These are phyloP conservation scores for Pyrenula aspistea DNA, from an alignment of 495 filamentous ascomycete genomes.

Conservation along the genomic window DNA sequence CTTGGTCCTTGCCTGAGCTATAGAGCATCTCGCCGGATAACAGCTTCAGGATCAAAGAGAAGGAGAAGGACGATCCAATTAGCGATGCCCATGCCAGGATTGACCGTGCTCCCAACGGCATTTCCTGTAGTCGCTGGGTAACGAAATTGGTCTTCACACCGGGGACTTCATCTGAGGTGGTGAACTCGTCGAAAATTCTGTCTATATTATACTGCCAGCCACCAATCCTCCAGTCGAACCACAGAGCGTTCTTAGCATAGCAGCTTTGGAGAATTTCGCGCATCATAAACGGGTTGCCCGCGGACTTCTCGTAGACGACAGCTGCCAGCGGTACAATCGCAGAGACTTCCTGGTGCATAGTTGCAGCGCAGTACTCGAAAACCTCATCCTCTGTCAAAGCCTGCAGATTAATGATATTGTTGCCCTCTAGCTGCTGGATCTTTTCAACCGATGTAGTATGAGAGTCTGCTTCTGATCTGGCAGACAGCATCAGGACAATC, in stretches of 20 bases:
- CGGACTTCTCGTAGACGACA: slow-evolving; percentile 70
- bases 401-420: slow-evolving; percentile 46
- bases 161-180: slow-evolving; percentile 60
- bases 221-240: slow-evolving; percentile 71
- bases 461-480: slow-evolving; percentile 22
- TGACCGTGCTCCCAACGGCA: slow-evolving; percentile 56
- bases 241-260: slow-evolving; percentile 74
- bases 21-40: slow-evolving; percentile 56
- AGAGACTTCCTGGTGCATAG: slow-evolving; percentile 42
- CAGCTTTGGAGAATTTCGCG: slow-evolving; percentile 83
- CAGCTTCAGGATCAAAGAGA: slow-evolving; percentile 64
- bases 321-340: slow-evolving; percentile 37
- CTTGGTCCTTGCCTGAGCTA: slow-evolving; percentile 21
- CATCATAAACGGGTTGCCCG: slow-evolving; percentile 79
- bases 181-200: slow-evolving; percentile 69
- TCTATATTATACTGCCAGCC: slow-evolving; percentile 79
- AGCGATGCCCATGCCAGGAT: slow-evolving; percentile 81
- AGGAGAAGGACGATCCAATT: slow-evolving; percentile 68
- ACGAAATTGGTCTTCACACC: slow-evolving; percentile 74
- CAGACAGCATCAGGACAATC: slow-evolving; percentile 59
- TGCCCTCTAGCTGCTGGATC: slow-evolving; percentile 16
- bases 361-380: slow-evolving; percentile 61
- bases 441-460: not conserved
- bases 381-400: slow-evolving; percentile 66
- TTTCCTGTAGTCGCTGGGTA: slow-evolving; percentile 58